These are phyloP conservation scores for Monsonia emarginata DNA, from an alignment of 441 rosid species.

Conservation along the genomic window DNA sequence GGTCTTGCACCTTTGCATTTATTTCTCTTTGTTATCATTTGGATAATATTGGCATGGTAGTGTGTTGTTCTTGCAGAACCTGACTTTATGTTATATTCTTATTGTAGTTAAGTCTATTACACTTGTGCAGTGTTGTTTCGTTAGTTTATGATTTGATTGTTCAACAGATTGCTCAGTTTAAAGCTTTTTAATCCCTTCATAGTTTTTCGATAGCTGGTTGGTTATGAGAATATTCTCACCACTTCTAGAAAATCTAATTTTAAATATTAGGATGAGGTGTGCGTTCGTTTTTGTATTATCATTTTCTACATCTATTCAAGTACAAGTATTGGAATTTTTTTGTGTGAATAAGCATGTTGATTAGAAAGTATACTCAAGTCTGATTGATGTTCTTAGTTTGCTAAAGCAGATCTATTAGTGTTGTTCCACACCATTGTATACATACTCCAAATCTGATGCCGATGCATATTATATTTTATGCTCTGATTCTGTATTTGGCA, in stretches of 20 bases:
- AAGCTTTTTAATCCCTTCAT: background rate
- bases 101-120: background rate
- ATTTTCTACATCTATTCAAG: background rate
- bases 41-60: background rate
- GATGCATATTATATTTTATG: background rate
- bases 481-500: background rate
- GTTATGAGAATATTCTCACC: no score
- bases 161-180: background rate
- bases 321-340: background rate
- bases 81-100: background rate
- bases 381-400: background rate
- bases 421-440: background rate
- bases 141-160: background rate
- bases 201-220: background rate
- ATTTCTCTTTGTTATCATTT: background rate
- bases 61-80: background rate
- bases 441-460: background rate
- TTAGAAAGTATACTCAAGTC: background rate
- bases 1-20: background rate
- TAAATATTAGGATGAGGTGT: no score
- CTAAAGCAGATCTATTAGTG: background rate
- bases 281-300: background rate
- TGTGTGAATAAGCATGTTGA: background rate
- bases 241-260: no score
- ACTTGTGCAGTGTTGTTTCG: background rate